Percentiles rank a stretch among this genome's conserved stretches.
Evolutionary conservation across 73 alveolate genomes (phyloP).

Genomic region (Paramecium octaurelia): DNA sequence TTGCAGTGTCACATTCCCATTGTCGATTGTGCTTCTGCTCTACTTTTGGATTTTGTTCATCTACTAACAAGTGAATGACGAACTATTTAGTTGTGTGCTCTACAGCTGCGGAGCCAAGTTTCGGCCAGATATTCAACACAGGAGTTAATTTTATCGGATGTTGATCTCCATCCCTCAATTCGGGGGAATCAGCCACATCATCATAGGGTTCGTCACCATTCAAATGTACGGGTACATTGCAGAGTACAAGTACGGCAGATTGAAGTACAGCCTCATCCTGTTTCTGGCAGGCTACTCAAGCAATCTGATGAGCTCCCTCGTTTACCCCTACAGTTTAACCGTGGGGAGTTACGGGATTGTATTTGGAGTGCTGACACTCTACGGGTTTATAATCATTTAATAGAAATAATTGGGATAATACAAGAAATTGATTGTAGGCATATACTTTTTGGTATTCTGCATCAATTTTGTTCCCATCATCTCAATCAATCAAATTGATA

Average conservation of each 20-base stretch:
- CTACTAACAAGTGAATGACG: not conserved
- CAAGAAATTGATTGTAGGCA: not conserved
- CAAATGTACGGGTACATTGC: not conserved
- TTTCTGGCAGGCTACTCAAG: not conserved
- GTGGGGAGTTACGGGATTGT: not conserved
- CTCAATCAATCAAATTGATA: not conserved
- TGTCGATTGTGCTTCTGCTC: not conserved
- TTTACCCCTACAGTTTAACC: not conserved
- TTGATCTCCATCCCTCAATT: not conserved
- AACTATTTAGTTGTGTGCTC: not conserved
- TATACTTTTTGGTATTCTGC: not conserved
- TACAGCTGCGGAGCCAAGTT: not conserved
- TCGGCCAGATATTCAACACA: not conserved
- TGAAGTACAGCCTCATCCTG: not conserved
- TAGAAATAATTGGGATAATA: not conserved
- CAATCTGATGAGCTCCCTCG: not conserved
- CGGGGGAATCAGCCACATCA: not conserved
- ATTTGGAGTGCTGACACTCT: not conserved
- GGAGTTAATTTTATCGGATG: not conserved
- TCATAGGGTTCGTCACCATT: not conserved
- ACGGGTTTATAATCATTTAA: not conserved
- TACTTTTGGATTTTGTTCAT: not conserved
- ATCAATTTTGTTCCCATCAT: not conserved
- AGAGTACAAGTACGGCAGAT: not conserved
- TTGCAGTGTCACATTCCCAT: not conserved